Evolutionary conservation across 495 filamentous ascomycete species (phyloP).

Genomic region (Hyaloscypha bicolor): DNA sequence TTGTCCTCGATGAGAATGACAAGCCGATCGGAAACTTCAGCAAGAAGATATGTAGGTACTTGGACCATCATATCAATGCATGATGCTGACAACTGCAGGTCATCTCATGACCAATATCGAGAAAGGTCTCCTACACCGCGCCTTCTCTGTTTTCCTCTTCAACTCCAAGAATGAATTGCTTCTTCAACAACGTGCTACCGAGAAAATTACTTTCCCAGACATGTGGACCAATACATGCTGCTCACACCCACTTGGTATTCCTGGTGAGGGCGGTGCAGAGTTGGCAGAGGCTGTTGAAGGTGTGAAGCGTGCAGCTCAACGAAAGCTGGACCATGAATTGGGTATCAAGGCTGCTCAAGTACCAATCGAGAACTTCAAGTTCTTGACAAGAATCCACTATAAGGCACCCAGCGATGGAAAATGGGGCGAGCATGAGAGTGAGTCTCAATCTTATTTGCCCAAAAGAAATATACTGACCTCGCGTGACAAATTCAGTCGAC

Average conservation of each 20-base stretch:
- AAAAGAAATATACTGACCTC: conserved; percentile 13
- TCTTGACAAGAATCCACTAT: conserved; percentile 97
- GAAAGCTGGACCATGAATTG: conserved; percentile 92
- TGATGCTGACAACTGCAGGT: conserved; percentile 53
- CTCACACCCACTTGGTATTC: conserved; percentile 91
- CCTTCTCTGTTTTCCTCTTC: conserved; percentile 98
- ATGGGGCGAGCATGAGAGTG: conserved; percentile 99
- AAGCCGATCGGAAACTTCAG: conserved; percentile 93
- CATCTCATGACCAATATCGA: conserved; percentile 99
- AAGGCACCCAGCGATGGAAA: conserved; percentile 95
- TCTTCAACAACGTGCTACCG: conserved; percentile 90
- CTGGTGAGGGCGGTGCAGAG: conserved; percentile 85
- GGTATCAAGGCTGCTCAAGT: conserved; percentile 90
- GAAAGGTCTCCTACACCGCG: conserved; percentile 90
- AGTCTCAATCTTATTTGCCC: conserved; percentile 36
- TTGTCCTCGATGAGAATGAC: conserved; percentile 91
- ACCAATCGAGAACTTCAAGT: conserved; percentile 88
- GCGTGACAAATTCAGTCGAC: conserved; percentile 64
- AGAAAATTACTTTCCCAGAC: conserved; percentile 99
- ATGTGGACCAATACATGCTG: conserved; percentile 99
- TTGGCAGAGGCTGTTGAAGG: conserved; percentile 79
- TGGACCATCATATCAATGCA: conserved; percentile 4
- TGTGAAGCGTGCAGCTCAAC: conserved; percentile 85
- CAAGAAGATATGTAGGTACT: conserved; percentile 89
- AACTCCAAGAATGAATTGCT: conserved; percentile 86